Evolutionary conservation across 176 grass and related monocot species (phyloP).

Genomic region (Rhynchospora pubera): DNA sequence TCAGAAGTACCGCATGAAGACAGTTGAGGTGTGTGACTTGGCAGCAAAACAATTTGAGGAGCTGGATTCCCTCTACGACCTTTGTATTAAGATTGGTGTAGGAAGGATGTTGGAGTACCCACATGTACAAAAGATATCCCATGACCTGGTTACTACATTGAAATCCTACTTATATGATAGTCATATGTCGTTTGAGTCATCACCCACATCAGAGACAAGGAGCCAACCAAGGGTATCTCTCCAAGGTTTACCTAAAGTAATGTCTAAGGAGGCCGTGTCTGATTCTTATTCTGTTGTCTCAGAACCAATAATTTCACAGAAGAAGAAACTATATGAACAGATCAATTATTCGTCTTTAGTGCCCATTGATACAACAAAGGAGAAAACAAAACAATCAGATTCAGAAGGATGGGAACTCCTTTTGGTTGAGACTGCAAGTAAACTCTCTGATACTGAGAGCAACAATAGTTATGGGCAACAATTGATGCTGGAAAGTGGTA

Average conservation of each 20-base stretch:
- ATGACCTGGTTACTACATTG: conserved; percentile 17
- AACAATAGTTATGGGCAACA: background rate
- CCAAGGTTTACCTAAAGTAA: background rate
- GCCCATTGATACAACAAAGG: background rate
- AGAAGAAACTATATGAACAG: background rate
- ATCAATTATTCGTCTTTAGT: background rate
- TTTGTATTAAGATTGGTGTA: conserved; percentile 33
- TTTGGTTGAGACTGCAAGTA: conserved; percentile 13
- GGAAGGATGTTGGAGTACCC: conserved; percentile 34
- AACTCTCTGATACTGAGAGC: background rate
- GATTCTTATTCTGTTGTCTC: background rate
- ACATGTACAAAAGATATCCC: conserved; percentile 27
- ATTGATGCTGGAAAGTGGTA: background rate
- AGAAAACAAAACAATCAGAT: background rate
- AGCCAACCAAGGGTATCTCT: conserved; percentile 4
- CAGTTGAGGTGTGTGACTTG: conserved; percentile 3
- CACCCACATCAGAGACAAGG: background rate
- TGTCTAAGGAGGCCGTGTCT: background rate
- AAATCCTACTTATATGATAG: conserved; percentile 17
- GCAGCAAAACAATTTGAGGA: conserved; percentile 34
- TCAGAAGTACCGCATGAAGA: conserved; percentile 1
- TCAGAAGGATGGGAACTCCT: conserved; percentile 25
- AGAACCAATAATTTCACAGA: background rate
- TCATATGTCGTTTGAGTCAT: background rate
- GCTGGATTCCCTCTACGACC: conserved; percentile 32